Conservation (phyloP, 768 basidiomycete genomes). For the Cantharellus anzutake region DNA sequence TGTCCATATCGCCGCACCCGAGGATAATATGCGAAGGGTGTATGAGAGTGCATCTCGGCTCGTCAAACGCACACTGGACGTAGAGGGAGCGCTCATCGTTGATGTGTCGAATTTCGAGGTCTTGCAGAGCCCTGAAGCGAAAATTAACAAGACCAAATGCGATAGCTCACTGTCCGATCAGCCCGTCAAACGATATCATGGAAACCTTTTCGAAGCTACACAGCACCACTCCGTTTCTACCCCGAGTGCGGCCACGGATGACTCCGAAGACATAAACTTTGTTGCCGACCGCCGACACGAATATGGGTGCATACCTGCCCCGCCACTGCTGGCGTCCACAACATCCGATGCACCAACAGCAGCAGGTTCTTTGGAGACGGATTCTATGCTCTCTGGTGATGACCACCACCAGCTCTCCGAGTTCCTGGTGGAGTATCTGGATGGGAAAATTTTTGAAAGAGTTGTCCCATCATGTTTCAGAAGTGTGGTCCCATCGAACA, state of each 20-base stretch:
- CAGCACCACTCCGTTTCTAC: neutral
- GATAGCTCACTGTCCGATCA: neutral
- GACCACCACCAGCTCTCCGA: constrained; percentile 59
- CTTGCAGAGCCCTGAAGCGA: constrained; percentile 26
- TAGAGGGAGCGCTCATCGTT: constrained; percentile 82
- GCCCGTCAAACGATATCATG: constrained; percentile 13
- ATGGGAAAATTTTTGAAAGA: constrained; percentile 76
- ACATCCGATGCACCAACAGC: constrained; percentile 4
- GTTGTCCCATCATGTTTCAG: constrained; percentile 70
- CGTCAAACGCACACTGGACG: constrained; percentile 75
- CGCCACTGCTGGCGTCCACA: constrained; percentile 17
- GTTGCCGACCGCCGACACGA: constrained; percentile 12
- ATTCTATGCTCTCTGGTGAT: constrained; percentile 36
- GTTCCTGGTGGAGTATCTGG: constrained; percentile 63
- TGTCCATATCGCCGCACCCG: constrained; percentile 11
- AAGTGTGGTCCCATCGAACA: constrained; percentile 57
- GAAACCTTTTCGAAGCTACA: constrained; percentile 15
- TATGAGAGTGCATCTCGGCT: constrained; percentile 83
- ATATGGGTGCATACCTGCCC: constrained; percentile 16
- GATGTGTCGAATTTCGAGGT: constrained; percentile 86
- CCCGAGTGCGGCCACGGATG: neutral
- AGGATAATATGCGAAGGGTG: constrained; percentile 60
- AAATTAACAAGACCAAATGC: neutral
- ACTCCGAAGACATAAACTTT: constrained; percentile 10
- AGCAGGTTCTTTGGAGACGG: neutral